These are phyloP conservation scores for Sechiopsis laciniata DNA, from an alignment of 306 rosid species.

Conservation along the genomic window DNA sequence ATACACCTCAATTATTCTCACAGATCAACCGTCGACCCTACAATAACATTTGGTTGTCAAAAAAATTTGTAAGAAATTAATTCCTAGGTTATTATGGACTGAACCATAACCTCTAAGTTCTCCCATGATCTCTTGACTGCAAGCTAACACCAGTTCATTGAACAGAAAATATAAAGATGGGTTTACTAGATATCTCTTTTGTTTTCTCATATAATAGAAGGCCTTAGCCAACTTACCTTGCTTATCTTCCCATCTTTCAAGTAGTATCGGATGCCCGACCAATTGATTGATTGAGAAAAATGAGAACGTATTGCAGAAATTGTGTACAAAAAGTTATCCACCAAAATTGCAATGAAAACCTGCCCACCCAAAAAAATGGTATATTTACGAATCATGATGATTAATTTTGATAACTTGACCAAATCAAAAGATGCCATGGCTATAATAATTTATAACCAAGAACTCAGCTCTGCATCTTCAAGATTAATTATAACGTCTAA, in stretches of 20 bases:
- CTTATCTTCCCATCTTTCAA: conserved; percentile 77
- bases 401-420: no score
- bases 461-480: neutral
- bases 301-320: conserved; percentile 84
- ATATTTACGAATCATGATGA: neutral
- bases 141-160: neutral
- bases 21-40: no score
- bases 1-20: no score
- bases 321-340: conserved; percentile 83
- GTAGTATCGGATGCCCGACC: conserved; percentile 91
- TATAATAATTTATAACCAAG: neutral
- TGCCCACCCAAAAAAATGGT: conserved; percentile 31
- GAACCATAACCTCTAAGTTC: no score
- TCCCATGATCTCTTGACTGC: no score
- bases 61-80: no score
- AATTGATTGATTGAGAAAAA: conserved; percentile 78
- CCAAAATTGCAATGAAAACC: conserved; percentile 89
- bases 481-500: no score
- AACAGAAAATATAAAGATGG: neutral
- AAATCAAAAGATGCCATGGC: neutral
- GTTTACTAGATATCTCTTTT: neutral
- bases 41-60: no score
- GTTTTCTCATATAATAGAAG: neutral
- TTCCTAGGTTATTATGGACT: no score
- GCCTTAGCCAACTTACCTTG: conserved; percentile 41